phyloP scores from a whole-genome alignment of 2,329 filamentous ascomycete species.

The Gnomoniopsis smithogilvyi region DNA sequence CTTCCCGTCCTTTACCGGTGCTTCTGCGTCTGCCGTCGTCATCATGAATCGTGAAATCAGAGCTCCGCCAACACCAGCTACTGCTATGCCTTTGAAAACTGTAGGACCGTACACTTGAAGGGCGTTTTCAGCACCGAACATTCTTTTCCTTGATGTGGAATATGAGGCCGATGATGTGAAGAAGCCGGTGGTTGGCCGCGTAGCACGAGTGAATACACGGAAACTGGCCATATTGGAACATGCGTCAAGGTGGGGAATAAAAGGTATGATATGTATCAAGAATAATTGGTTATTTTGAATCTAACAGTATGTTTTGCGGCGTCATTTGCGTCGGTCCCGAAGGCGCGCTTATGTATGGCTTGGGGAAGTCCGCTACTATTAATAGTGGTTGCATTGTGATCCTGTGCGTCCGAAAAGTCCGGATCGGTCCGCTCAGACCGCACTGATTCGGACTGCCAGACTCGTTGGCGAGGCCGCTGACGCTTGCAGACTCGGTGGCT shows the following conservation, averaged over 20 bases:
- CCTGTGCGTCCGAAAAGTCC: conserved; percentile 8
- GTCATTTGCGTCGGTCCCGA: background rate
- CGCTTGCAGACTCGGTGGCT: background rate
- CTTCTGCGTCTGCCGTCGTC: conserved; percentile 6
- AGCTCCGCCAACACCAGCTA: conserved; percentile 8
- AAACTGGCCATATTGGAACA: conserved; percentile 4
- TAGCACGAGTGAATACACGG: conserved; percentile 10
- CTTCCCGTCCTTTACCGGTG: background rate
- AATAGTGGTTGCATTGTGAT: too few relatives aligned
- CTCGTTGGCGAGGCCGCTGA: too few relatives aligned
- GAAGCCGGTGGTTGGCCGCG: background rate
- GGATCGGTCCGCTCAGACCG: conserved; percentile 8
- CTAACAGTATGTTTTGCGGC: background rate
- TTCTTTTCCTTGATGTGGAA: background rate
- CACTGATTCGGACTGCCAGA: too few relatives aligned
- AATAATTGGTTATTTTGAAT: background rate
- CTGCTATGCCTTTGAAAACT: conserved; percentile 11
- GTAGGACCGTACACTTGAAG: conserved; percentile 6
- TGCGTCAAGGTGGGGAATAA: background rate
- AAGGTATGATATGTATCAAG: background rate
- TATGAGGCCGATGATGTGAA: background rate
- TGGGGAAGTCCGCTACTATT: conserved; percentile 16
- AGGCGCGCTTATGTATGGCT: conserved; percentile 9
- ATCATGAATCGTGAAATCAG: conserved; percentile 12
- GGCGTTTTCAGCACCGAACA: conserved; percentile 10